Base-by-base conservation (phyloP, 2,329 filamentous ascomycete species). In the Amauroascus verrucosus region DNA sequence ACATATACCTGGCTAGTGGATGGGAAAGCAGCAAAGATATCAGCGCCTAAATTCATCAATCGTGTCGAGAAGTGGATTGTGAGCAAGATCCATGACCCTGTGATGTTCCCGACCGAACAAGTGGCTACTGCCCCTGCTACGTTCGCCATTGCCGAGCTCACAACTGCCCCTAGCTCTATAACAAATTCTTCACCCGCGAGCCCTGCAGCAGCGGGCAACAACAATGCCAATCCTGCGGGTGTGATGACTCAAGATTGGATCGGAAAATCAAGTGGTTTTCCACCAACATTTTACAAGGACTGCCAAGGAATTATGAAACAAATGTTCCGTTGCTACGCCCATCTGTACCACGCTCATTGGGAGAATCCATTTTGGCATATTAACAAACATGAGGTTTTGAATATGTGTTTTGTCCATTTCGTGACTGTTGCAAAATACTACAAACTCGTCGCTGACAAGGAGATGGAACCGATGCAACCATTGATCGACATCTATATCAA, bases 261-360 rank as follows among this genome's bases (percentile, higher is more conserved):
- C 54, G 93, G 93, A 64, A 95, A 94, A 74, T 81, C 86, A 45
- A 93, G 87, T 56, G 91, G 91, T 3, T 98, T 98, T 70, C 93
- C 93, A 1, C 82, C 86, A 59, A 86, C 88, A 60, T 97, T 96
- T 69, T 78, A 91, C 62, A 82, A 85, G 57, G 89, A 95, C 61
- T 93, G 91, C 75, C 89, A 94, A 75, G 85, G 85, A 60, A 93
- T 96, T 64, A 91, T 96, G 75, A 86, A 90, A 63, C 93, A 96
- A 72, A 97, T 98, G 85, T 97, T 98, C 77, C 86, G 93, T 56
- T 91, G 96, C 62, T 98, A 98, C 66, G 85, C 93, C 46, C 93
- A 98, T 71, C 82, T 98, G 57, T 98, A 98, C 76, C 96, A 95
- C 80, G 88, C 90, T 54, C 93, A 98, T 71, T 98, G 88, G 70